Base-by-base conservation (phyloP, 495 filamentous ascomycete species). In the Penicillium nucicola region DNA sequence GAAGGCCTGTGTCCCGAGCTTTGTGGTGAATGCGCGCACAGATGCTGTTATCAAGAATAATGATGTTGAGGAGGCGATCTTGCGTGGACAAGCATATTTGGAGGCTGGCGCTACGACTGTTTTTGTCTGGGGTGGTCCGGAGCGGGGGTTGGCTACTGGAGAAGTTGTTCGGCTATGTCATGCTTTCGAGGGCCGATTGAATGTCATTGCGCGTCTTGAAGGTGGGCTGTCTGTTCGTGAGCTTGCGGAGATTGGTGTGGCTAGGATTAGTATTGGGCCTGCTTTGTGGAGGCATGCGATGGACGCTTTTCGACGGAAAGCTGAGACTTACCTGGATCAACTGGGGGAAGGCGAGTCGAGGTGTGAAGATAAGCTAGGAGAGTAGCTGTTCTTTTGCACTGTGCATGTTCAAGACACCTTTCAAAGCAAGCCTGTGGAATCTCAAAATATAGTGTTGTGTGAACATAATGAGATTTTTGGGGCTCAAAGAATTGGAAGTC, bases 1-100 rank as follows among this genome's bases (percentile, higher is more conserved):
- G n/a, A 62, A 68, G 9, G 44, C 55, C 0, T 75, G 76, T 7
- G 73, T 79, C 9, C 61, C 61, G 11, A 76, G 76, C 47, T 78
- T 77, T 60, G 77, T 74, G 34, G 49, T 81, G 18, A 79, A 80
- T 58, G 77, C 77, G 14, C 52, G 77, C 25, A 70, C 66, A 25
- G 78, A 80, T 55, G 54, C 64, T 2, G 61, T 77, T 28, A 15
- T 66, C 4, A 48, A 52, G 1, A 69, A 62, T 2, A 42, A 49
- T 6, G 34, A 28, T 1, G 22, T 80, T 18, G 71, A 74, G 1
- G 72, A 77, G 54, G 71, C 67, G 6, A 68, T 79, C 35, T 38
- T 52, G 33, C 45, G 77, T 3, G 78, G 77, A 5, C 69, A 58
- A 56, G 61, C 58, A 17, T 80, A 71, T 48, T 55, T 80, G 30